Evolutionary conservation across 768 basidiomycete genomes (phyloP).

Genomic region (Psilocybe subaeruginosa): DNA sequence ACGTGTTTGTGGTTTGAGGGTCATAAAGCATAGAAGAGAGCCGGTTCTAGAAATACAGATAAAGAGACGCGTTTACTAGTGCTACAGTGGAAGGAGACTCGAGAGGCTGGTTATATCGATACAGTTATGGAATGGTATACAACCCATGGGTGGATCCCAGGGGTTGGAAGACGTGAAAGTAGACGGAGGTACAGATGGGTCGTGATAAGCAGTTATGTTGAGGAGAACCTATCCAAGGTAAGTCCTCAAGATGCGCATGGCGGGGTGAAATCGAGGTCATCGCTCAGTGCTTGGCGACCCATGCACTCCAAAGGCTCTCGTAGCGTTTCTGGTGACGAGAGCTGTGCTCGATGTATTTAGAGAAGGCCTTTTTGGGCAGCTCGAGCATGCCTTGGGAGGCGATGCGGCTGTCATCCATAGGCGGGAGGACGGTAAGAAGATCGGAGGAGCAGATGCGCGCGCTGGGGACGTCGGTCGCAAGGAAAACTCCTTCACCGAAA

Average conservation of each 20-base stretch:
- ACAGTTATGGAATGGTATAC: slow-evolving; percentile 13
- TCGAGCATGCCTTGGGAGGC: slow-evolving; percentile 60
- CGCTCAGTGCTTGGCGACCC: slow-evolving; percentile 33
- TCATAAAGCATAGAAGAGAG: background rate
- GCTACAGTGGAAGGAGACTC: slow-evolving; percentile 14
- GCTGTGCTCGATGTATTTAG: slow-evolving; percentile 57
- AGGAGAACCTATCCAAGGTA: background rate
- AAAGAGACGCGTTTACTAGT: slow-evolving; percentile 12
- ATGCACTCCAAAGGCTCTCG: slow-evolving; percentile 61
- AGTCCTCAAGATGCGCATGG: background rate
- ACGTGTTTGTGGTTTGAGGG: background rate
- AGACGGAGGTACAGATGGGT: background rate
- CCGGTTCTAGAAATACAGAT: slow-evolving; percentile 11
- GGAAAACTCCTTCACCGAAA: slow-evolving; percentile 68
- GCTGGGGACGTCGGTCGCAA: slow-evolving; percentile 58
- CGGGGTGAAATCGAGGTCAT: background rate
- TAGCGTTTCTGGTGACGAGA: slow-evolving; percentile 55
- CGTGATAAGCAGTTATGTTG: background rate
- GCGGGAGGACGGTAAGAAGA: slow-evolving; percentile 61
- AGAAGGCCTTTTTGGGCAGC: slow-evolving; percentile 60
- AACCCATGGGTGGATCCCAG: background rate
- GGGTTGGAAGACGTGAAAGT: background rate
- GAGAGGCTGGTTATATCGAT: slow-evolving; percentile 15
- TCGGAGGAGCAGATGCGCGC: slow-evolving; percentile 66
- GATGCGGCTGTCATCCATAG: slow-evolving; percentile 33